phyloP scores from a whole-genome alignment of 495 filamentous ascomycete species.

The Trichoderma gamsii region DNA sequence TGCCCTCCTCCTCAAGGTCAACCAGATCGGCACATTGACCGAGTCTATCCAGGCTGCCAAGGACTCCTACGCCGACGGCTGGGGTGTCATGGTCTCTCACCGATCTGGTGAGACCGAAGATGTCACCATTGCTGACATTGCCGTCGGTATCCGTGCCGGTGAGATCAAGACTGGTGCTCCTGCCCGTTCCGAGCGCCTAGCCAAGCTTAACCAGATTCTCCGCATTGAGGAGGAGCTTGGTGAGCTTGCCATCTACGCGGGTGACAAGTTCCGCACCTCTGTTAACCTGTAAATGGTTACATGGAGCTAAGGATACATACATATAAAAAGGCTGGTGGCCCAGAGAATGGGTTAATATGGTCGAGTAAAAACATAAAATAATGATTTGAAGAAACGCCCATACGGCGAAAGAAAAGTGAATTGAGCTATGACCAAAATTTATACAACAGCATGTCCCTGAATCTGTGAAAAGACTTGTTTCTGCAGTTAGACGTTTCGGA shows the following conservation, averaged over 20 bases:
- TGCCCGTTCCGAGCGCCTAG: conserved; percentile 89
- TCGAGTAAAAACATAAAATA: neutral
- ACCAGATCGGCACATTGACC: conserved; percentile 98
- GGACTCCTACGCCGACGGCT: conserved; percentile 93
- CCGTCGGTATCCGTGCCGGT: conserved; percentile 88
- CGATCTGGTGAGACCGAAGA: conserved; percentile 99
- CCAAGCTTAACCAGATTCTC: conserved; percentile 99
- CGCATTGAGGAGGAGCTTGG: conserved; percentile 99
- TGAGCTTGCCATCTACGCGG: conserved; percentile 82
- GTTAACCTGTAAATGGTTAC: conserved; percentile 66
- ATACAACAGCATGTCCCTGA: neutral
- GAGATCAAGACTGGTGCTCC: conserved; percentile 99
- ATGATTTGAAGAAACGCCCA: neutral
- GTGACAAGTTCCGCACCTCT: conserved; percentile 80
- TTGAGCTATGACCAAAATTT: neutral
- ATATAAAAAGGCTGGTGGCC: neutral
- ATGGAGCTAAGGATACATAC: neutral
- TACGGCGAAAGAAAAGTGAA: neutral
- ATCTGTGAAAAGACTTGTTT: neutral
- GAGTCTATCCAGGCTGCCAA: conserved; percentile 99
- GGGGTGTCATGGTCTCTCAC: conserved; percentile 99
- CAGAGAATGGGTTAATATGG: neutral
- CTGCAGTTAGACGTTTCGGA: neutral
- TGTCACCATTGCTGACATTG: conserved; percentile 97
- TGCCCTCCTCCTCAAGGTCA: conserved; percentile 96